phyloP scores from a whole-genome alignment of 306 rosid genomes.

The Clitoria ternatea region DNA sequence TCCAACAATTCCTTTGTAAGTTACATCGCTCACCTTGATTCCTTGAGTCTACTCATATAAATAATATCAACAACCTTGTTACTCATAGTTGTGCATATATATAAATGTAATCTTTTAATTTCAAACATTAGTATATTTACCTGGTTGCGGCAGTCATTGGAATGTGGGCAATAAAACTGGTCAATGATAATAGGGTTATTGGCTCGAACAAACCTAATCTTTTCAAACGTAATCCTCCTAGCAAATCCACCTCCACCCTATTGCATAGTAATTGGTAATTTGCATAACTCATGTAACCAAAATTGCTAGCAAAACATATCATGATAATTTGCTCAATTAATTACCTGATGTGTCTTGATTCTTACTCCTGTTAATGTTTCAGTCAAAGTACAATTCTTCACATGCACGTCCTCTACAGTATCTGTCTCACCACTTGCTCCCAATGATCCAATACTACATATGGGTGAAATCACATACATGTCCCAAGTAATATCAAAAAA shows the following conservation, averaged over 20 bases:
- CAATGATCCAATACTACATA: slow-evolving; percentile 60
- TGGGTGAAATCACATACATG: not conserved
- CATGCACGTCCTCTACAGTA: slow-evolving; percentile 49
- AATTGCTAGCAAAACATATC: not conserved
- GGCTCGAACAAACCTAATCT: slow-evolving; percentile 34
- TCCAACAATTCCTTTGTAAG: slow-evolving; percentile 38
- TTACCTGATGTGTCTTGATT: slow-evolving; percentile 70
- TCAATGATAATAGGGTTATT: slow-evolving; percentile 49
- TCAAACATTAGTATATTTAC: no score
- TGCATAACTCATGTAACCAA: not conserved
- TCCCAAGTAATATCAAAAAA: not conserved
- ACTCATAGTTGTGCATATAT: not conserved
- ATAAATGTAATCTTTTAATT: not conserved
- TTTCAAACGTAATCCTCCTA: slow-evolving; percentile 38
- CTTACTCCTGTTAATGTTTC: slow-evolving; percentile 58
- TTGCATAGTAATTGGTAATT: not conserved
- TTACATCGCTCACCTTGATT: slow-evolving; percentile 40
- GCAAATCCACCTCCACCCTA: slow-evolving; percentile 59
- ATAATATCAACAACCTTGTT: not conserved
- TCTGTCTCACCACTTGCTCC: slow-evolving; percentile 42
- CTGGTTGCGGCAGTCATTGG: slow-evolving; percentile 29
- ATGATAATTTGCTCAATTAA: not conserved
- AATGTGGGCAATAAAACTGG: slow-evolving; percentile 41
- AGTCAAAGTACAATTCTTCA: slow-evolving; percentile 38
- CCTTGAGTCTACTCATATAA: slow-evolving; percentile 26